Conservation (phyloP, 2,329 filamentous ascomycete genomes). For the Botryotinia narcissicola region DNA sequence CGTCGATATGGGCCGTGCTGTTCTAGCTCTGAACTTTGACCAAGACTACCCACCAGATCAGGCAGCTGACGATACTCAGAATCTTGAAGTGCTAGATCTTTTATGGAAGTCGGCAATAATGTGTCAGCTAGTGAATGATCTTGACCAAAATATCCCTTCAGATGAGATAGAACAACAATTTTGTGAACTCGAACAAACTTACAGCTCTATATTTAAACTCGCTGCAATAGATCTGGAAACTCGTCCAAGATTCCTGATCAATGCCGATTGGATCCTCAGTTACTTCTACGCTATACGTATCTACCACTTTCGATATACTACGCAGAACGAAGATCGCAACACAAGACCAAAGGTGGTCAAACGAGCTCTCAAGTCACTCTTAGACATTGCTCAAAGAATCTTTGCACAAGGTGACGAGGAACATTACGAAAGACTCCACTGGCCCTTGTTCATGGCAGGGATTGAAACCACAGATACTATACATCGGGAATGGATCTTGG, state of each 20-base stretch:
- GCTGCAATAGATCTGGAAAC: background rate
- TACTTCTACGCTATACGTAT: conserved; percentile 15
- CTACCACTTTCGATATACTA: conserved; percentile 6
- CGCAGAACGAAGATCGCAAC: background rate
- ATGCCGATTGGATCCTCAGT: conserved; percentile 12
- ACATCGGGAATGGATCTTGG: conserved; percentile 20
- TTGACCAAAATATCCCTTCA: background rate
- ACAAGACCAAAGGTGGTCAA: conserved; percentile 6
- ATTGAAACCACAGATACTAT: conserved; percentile 22
- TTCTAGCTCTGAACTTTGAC: background rate
- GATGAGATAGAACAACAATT: background rate
- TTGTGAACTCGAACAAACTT: background rate
- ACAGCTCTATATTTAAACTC: background rate
- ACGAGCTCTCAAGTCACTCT: conserved; percentile 6
- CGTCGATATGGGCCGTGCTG: background rate
- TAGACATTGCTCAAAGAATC: conserved; percentile 8
- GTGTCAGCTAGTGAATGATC: conserved; percentile 4
- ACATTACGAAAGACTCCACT: conserved; percentile 18
- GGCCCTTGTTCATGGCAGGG: conserved; percentile 24
- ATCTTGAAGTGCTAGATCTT: conserved; percentile 4
- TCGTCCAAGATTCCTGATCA: conserved; percentile 4
- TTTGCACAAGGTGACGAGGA: conserved; percentile 13
- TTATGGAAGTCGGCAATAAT: conserved; percentile 6
- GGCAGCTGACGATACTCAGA: conserved; percentile 2
- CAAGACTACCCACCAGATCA: background rate